Evolutionary conservation across 1,284 basidiomycete genomes (phyloP), one percentile per base, ranked within the genome.

Genomic region (Anthracocystis walkeri): DNA sequence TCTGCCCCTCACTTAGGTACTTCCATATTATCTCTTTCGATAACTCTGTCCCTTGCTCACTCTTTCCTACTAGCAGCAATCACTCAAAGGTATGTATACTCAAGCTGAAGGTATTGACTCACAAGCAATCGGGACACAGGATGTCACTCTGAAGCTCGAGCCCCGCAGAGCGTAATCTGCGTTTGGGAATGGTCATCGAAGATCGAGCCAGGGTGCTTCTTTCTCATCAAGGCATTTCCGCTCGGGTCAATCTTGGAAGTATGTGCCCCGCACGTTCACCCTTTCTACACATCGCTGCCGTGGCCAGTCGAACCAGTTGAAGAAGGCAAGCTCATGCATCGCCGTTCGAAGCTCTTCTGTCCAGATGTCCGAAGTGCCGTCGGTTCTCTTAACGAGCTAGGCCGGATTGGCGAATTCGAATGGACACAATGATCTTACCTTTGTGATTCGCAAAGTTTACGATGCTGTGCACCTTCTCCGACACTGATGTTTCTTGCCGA

Each of bases 1-100:
- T 1, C 27, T 31, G 29, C 18, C 48, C 48, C 48, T 31, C 29
- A 1, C 10, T 27, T n/a, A 5, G 20, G n/a, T 29, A 31, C 27
- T n/a, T 31, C 48, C 29, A 49, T 27, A n/a, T 49, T 14, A 33
- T 49, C 16, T 29, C 46, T 31, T 27, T 31, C 27, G 46, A 48
- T 20, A 48, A n/a, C 27, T 27, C 18, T 10, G 3, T 8, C 27
- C 46, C 46, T 31, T 31, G 16, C 46, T 29, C 29, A 21, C 10
- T 48, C 46, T 29, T 10, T 29, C 16, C 18, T 29, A 4, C 16
- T 7, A 7, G 29, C 27, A 31, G 48, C 7, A 7, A 33, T 33
- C 48, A 4, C 35, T 8, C 18, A 49, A 48, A 20, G 18, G 48
- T 49, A 49, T 14, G 48, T 49, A 21, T 49, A 18, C n/a, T 5